Evolutionary conservation across 2,329 filamentous ascomycete genomes (phyloP), one percentile per base, ranked within the genome.

Genomic region (Orbilia quercus): DNA sequence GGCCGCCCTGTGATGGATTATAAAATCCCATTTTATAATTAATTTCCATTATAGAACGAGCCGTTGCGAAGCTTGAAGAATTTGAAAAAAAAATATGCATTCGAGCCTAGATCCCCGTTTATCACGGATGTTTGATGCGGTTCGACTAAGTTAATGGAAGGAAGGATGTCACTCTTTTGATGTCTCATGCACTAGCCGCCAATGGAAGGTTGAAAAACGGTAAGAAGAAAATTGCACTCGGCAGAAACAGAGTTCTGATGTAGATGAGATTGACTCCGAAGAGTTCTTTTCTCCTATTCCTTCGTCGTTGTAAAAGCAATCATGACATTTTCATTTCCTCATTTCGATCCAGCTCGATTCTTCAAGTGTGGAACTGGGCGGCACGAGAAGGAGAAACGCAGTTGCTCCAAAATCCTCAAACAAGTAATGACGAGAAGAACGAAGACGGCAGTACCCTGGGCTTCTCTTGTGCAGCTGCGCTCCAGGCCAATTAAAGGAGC

Each of bases 51-150:
- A 3, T 44, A 25, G 36, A 20, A 59, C 50, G 28, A 51, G 28
- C 25, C 36, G 14, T 51, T 57, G 9, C 23, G 16, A 4, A 45
- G 34, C 36, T 23, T 40, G 23, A 51, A 55, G 23, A n/a, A 28
- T 36, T 20, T 25, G 42, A 14, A 9, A 31, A 34, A 51, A n/a
- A n/a, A n/a, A n/a, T n/a, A n/a, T n/a, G n/a, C n/a, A n/a, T n/a
- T n/a, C n/a, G n/a, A n/a, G n/a, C 34, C 44, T 36, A 18, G 25
- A 14, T 12, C 36, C 22, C 62, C 50, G 44, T 47, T 25, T 23
- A 40, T 53, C 51, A 66, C 53, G 62, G 62, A 66, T 51, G 63
- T 59, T 59, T 67, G 31, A 44, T 44, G 9, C 28, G 40, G 44
- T 36, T 25, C 40, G 55, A 25, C 23, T 16, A 14, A 67, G 45